Evolutionary conservation across 768 basidiomycete genomes (phyloP).

Genomic region (Dentipellis fragilis): DNA sequence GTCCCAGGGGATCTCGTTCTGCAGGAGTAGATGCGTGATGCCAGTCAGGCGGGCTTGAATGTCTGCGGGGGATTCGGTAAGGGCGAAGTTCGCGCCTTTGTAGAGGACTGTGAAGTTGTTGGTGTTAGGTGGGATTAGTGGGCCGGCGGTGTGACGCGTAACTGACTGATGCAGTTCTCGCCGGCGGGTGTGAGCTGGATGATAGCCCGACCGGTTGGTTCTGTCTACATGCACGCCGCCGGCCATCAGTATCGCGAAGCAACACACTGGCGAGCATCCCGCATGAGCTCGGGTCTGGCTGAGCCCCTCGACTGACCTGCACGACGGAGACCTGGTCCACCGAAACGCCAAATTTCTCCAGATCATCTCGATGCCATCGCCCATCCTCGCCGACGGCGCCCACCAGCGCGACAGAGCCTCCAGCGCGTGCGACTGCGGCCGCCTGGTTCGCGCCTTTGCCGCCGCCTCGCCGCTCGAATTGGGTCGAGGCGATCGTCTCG

Average conservation of each 20-base stretch:
- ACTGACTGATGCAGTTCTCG: constrained; percentile 54
- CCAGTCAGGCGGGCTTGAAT: constrained; percentile 19
- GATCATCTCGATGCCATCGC: constrained; percentile 32
- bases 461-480: constrained; percentile 39
- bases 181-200: constrained; percentile 49
- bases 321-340: constrained; percentile 27
- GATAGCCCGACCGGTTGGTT: constrained; percentile 47
- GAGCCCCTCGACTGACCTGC: constrained; percentile 22
- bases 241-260: too few relatives aligned
- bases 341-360: constrained; percentile 31
- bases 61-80: constrained; percentile 22
- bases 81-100: constrained; percentile 46
- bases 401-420: constrained; percentile 35
- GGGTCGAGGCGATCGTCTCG: constrained; percentile 46
- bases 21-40: constrained; percentile 44
- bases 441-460: constrained; percentile 63
- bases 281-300: too few relatives aligned
- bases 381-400: constrained; percentile 49
- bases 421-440: constrained; percentile 43
- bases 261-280: too few relatives aligned
- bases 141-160: not conserved
- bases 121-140: not conserved
- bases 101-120: constrained; percentile 34
- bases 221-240: constrained; percentile 19
- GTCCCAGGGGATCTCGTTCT: constrained; percentile 44